A percentile compares a stretch with the other conserved stretches of the same genome.
Conservation (phyloP, 148 eudicot genomes). For the Silene uniflora region DNA sequence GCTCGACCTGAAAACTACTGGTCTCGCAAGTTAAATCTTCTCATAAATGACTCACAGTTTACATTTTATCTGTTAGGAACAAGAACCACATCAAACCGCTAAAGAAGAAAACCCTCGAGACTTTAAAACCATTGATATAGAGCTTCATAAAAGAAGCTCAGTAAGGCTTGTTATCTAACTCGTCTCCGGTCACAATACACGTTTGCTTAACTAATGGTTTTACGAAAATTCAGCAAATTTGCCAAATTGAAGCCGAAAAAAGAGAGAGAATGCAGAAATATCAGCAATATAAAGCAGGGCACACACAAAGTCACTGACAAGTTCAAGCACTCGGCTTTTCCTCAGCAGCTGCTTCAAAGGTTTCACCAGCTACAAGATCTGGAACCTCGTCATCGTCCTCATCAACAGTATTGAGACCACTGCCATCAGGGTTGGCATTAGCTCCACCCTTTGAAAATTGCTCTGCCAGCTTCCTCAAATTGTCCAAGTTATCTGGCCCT, state of each 20-base stretch:
- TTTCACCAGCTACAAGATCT: slow-evolving; percentile 31
- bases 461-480: slow-evolving; percentile 70
- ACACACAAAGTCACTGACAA: slow-evolving; percentile 8
- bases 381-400: slow-evolving; percentile 93
- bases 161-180: slow-evolving; percentile 25
- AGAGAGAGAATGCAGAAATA: slow-evolving; percentile 19
- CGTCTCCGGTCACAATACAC: slow-evolving; percentile 31
- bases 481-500: slow-evolving; percentile 93
- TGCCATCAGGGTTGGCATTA: slow-evolving; percentile 36
- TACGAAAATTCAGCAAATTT: slow-evolving; percentile 22
- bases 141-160: slow-evolving; percentile 15
- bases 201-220: slow-evolving; percentile 25
- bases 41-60: background rate
- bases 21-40: background rate
- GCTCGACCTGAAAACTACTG: too few species aligned
- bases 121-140: slow-evolving; percentile 17
- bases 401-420: slow-evolving; percentile 34
- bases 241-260: slow-evolving; percentile 21
- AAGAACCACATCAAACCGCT: background rate
- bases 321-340: slow-evolving; percentile 31
- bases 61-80: background rate
- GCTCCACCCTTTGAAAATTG: slow-evolving; percentile 66
- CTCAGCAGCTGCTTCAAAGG: slow-evolving; percentile 87
- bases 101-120: background rate
- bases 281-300: slow-evolving; percentile 20